Evolutionary conservation across 2,329 filamentous ascomycete genomes (phyloP).

Genomic region (Hirsutella minnesotensis): DNA sequence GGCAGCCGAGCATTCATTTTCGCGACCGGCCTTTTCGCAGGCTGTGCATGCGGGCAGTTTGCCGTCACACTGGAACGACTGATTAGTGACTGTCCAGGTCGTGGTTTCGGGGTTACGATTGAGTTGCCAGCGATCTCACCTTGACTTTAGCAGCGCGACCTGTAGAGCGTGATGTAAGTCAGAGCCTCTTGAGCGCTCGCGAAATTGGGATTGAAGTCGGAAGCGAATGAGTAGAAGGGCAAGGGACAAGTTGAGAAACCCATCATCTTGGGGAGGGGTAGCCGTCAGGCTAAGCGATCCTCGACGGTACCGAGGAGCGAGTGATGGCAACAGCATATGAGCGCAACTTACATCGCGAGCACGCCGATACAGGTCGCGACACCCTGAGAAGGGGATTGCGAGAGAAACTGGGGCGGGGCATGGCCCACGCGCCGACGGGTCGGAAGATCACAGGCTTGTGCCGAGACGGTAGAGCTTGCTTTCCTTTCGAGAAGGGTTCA

Average conservation of each 20-base stretch:
- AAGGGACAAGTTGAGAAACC: too few species aligned
- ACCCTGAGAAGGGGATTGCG: slow-evolving; percentile 55
- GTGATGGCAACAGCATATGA: too few species aligned
- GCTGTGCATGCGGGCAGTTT: slow-evolving; percentile 92
- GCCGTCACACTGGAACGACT: slow-evolving; percentile 63
- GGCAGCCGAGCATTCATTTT: slow-evolving; percentile 79
- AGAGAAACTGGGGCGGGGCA: slow-evolving; percentile 36
- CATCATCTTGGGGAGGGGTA: too few species aligned
- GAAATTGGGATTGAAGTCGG: background rate
- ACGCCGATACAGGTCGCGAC: slow-evolving; percentile 69
- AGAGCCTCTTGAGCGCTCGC: background rate
- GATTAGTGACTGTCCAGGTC: background rate
- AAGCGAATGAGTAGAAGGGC: background rate
- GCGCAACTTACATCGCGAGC: slow-evolving; percentile 54
- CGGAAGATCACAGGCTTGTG: background rate
- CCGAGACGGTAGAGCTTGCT: background rate
- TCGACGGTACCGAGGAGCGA: too few species aligned
- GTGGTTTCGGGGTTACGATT: background rate
- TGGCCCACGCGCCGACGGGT: slow-evolving; percentile 12
- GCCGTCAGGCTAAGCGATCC: too few species aligned
- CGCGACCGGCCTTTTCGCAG: slow-evolving; percentile 81
- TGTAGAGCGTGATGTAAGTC: slow-evolving; percentile 12
- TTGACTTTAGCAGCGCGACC: slow-evolving; percentile 88
- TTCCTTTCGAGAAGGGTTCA: background rate
- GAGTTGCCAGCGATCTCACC: slow-evolving; percentile 26